Base-by-base conservation (phyloP, 441 rosid genomes). In the Sinapis alba region DNA sequence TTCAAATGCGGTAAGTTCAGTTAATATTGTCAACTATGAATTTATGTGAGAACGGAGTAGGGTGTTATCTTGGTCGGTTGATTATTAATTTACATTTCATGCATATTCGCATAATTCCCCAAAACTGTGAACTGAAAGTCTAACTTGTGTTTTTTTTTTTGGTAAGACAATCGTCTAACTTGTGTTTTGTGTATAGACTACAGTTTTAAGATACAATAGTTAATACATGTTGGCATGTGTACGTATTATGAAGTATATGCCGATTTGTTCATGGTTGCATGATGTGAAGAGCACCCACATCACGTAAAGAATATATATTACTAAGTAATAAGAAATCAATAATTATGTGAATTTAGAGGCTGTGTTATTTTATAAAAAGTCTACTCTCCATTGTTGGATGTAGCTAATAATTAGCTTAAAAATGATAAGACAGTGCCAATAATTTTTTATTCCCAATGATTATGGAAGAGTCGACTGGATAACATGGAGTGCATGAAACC, bases 261-360 rank as follows among this genome's bases (percentile, higher is more conserved):
- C 45, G 34, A 61, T 34, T 65, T 38, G 69, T 77, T 56, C 56
- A 78, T 72, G 70, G 67, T 72, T 67, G 78, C 65, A 78, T 78
- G 72, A 78, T 78, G 81, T 78, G 78, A 78, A 73, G 78, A 73
- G 67, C 81, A 78, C 56, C 75, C 75, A 73, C 71, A 63, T 41
- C 72, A 78, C 71, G 81, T 73, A 68, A 78, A 73, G 78, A 68
- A 78, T 73, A 78, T 73, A 77, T 65, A 78, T 51, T 68, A 54
- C 45, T 9, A 54, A 65, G 65, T 72, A 78, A 27, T 63, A 66
- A 72, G 16, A 47, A 9, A 73, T 62, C 67, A 78, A 75, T 65
- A 56, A 73, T 9, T 18, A 3, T 74, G 20, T 65, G 68, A 21
- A 51, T 19, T 51, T 51, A 51, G 23, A 12, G 18, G 28, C 41